Evolutionary conservation across 2,329 filamentous ascomycete genomes (phyloP).

Genomic region (Aureobasidium sp.): DNA sequence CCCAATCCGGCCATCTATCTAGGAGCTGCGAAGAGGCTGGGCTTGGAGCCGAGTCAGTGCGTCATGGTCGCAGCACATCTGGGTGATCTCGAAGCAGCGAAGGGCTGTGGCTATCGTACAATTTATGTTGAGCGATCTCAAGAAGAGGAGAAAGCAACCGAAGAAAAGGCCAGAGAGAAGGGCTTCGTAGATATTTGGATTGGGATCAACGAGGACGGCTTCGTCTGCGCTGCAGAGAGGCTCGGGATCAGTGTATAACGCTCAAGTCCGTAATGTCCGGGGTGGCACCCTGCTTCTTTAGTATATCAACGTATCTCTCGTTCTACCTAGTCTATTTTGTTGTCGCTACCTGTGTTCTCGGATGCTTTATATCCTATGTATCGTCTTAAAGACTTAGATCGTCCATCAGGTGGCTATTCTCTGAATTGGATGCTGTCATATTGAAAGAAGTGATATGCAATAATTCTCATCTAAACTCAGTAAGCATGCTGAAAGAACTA

Average conservation of each 20-base stretch:
- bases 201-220: slow-evolving; percentile 41
- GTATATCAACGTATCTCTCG: neutral
- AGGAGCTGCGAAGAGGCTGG: slow-evolving; percentile 54
- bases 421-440: too few relatives aligned
- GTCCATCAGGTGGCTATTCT: too few relatives aligned
- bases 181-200: slow-evolving; percentile 60
- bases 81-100: slow-evolving; percentile 58
- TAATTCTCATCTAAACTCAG: neutral
- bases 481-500: neutral
- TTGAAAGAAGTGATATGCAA: too few relatives aligned
- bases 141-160: slow-evolving; percentile 55
- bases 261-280: neutral
- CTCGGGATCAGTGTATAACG: slow-evolving; percentile 20
- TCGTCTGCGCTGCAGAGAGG: slow-evolving; percentile 33
- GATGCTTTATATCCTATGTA: too few relatives aligned
- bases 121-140: slow-evolving; percentile 61
- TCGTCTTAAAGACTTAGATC: accelerated
- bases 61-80: slow-evolving; percentile 74
- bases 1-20: slow-evolving; percentile 59
- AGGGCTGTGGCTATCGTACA: slow-evolving; percentile 54
- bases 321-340: neutral
- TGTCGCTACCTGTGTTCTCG: neutral
- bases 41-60: slow-evolving; percentile 50
- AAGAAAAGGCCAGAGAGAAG: slow-evolving; percentile 44
- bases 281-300: neutral